phyloP scores from a whole-genome alignment of 108 stramenopile species.

The Nitzschia palea region DNA sequence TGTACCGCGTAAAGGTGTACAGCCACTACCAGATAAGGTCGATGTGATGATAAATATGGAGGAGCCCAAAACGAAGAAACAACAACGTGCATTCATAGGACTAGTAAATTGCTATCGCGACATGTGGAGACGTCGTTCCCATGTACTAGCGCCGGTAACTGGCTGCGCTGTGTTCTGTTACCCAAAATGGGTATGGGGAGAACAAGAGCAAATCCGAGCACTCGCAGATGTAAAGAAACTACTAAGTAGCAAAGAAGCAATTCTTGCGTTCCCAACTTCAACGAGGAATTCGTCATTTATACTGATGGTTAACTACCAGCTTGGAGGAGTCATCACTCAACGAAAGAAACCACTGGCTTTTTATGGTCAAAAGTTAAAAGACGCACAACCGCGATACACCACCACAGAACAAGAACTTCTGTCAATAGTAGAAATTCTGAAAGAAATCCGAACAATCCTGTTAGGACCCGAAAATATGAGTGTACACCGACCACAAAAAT shows the following conservation, averaged over 20 bases:
- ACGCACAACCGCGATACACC: conserved; percentile 35
- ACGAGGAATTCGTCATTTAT: conserved; percentile 35
- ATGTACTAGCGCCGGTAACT: conserved; percentile 41
- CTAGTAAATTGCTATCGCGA: conserved; percentile 48
- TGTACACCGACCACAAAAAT: conserved; percentile 54
- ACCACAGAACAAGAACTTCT: conserved; percentile 49
- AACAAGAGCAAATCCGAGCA: conserved; percentile 33
- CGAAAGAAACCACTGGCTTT: conserved; percentile 19
- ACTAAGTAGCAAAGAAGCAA: conserved; percentile 27
- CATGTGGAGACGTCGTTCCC: conserved; percentile 31
- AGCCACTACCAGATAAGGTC: conserved; percentile 43
- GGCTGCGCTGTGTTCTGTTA: neutral
- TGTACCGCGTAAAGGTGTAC: conserved; percentile 27
- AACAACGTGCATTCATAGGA: conserved; percentile 45
- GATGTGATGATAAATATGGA: conserved; percentile 34
- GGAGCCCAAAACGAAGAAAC: conserved; percentile 21
- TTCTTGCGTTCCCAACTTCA: conserved; percentile 22
- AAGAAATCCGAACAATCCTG: conserved; percentile 43
- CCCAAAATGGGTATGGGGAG: conserved; percentile 20
- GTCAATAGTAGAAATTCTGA: conserved; percentile 31
- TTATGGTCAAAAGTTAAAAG: conserved; percentile 28
- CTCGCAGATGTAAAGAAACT: conserved; percentile 19
- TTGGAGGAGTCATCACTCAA: conserved; percentile 39
- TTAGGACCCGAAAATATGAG: conserved; percentile 27
- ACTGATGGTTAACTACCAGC: conserved; percentile 34